Conservation (phyloP, 352 stramenopile genomes). For the Pilasporangium apinafurcum region DNA sequence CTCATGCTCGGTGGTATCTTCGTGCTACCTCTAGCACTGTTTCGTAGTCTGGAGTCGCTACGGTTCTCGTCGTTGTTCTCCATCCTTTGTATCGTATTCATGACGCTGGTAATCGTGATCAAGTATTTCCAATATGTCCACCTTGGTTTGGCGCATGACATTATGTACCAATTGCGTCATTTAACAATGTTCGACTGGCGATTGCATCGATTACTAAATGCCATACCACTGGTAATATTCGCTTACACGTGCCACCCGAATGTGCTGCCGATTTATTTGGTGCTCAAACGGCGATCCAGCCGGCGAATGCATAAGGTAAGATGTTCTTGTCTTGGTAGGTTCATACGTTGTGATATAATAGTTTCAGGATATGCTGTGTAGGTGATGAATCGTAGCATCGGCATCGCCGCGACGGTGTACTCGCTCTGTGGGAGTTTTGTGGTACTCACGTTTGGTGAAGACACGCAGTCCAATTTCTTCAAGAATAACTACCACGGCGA, state of each 20-base stretch:
- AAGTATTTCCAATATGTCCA: conserved; percentile 89
- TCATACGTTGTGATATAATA: too few relatives aligned
- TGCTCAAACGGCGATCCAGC: conserved; percentile 81
- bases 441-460: conserved; percentile 79
- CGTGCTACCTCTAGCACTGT: conserved; percentile 75
- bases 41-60: conserved; percentile 76
- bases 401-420: conserved; percentile 69
- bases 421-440: conserved; percentile 74
- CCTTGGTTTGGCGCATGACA: conserved; percentile 44
- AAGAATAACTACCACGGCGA: conserved; percentile 84
- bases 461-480: conserved; percentile 80
- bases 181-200: conserved; percentile 68
- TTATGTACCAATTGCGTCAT: conserved; percentile 70
- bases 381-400: conserved; percentile 81
- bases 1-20: conserved; percentile 50
- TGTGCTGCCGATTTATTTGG: conserved; percentile 84
- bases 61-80: conserved; percentile 86
- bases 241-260: conserved; percentile 87
- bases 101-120: conserved; percentile 82
- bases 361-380: too few relatives aligned
- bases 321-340: too few relatives aligned
- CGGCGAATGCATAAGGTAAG: conserved; percentile 77
- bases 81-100: conserved; percentile 85
- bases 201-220: conserved; percentile 51
- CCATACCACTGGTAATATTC: conserved; percentile 83